Evolutionary conservation across 148 eudicot genomes (phyloP).

Genomic region (Nyssa sinensis): DNA sequence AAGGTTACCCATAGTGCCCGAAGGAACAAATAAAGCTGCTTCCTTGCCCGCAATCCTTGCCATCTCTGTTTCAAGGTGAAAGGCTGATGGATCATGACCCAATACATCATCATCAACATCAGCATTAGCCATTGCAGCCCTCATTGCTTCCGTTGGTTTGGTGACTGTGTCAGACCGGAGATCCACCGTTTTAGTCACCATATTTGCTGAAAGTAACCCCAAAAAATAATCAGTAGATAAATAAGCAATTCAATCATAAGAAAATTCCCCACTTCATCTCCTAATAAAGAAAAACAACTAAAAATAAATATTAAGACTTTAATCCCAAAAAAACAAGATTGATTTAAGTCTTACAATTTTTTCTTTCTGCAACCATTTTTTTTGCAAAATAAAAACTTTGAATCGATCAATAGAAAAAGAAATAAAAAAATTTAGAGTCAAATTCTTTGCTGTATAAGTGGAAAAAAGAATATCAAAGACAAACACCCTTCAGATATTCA

Average conservation of each 20-base stretch:
- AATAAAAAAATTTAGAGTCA: neutral
- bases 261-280: neutral
- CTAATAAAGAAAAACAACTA: neutral
- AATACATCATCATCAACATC: conserved; percentile 95
- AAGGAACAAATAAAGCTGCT: conserved; percentile 88
- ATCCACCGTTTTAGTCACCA: conserved; percentile 66
- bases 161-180: conserved; percentile 95
- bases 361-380: neutral
- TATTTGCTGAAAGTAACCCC: conserved; percentile 21
- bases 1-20: conserved; percentile 97
- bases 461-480: neutral
- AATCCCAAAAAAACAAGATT: neutral
- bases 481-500: neutral
- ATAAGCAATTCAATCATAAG: neutral
- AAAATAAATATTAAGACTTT: too few relatives aligned
- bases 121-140: conserved; percentile 85
- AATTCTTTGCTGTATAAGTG: neutral
- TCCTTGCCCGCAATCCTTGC: conserved; percentile 82
- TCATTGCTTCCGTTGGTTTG: conserved; percentile 89
- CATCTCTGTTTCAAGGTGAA: conserved; percentile 71
- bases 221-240: neutral
- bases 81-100: conserved; percentile 78
- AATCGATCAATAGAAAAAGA: neutral
- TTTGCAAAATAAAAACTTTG: neutral
- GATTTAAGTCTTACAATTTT: neutral